A percentile compares a stretch with the other conserved stretches of the same genome.
Evolutionary conservation across 2,329 filamentous ascomycete genomes (phyloP).

Genomic region (Cryphonectria naterciae): DNA sequence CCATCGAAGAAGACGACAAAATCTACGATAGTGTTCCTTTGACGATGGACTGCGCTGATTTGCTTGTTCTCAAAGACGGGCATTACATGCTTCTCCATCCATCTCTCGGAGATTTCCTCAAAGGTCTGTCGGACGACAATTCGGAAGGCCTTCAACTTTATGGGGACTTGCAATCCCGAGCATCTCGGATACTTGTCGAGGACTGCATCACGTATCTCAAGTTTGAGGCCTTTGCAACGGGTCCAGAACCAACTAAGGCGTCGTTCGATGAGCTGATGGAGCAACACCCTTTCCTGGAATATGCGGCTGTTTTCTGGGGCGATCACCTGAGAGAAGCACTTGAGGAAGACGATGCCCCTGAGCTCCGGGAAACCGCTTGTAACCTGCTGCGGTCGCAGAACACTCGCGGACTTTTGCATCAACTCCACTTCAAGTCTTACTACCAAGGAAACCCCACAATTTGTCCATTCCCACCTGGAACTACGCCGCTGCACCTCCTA

Average conservation of each 20-base stretch:
- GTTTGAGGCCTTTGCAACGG: background rate
- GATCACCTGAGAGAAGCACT: background rate
- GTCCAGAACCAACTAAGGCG: background rate
- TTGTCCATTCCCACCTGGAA: background rate
- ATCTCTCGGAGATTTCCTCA: constrained; percentile 14
- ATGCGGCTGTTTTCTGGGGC: background rate
- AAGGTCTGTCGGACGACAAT: background rate
- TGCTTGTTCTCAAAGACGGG: constrained; percentile 13
- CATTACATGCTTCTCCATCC: constrained; percentile 11
- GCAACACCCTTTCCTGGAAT: background rate
- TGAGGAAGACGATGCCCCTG: background rate
- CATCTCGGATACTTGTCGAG: background rate
- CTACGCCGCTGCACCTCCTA: background rate
- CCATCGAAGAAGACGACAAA: constrained; percentile 4
- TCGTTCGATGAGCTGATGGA: background rate
- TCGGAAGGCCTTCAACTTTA: background rate
- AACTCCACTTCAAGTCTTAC: background rate
- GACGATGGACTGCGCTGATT: constrained; percentile 14
- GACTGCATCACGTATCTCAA: background rate
- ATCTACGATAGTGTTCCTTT: constrained; percentile 1
- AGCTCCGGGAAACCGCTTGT: background rate
- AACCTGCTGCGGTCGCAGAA: background rate
- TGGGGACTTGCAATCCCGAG: background rate
- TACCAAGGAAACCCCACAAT: background rate
- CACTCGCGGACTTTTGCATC: background rate